Evolutionary conservation across 2,329 filamentous ascomycete genomes (phyloP).

Genomic region (Calonectria pseudoreteaudii): DNA sequence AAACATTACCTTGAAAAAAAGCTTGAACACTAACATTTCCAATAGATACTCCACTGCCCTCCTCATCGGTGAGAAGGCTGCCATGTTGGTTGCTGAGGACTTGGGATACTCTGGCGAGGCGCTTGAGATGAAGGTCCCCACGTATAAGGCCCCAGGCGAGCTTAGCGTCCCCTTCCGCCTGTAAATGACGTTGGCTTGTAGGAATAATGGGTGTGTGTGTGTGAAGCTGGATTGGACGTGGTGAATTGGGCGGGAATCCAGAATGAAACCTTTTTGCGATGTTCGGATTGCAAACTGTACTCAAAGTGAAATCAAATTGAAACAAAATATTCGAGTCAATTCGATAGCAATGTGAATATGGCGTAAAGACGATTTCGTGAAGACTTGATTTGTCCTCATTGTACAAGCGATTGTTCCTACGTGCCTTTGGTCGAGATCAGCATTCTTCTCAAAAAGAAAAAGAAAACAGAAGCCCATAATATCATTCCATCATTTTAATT

Average conservation of each 20-base stretch:
- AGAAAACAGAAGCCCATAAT: background rate
- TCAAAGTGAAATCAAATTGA: background rate
- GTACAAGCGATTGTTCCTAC: background rate
- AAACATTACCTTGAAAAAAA: background rate
- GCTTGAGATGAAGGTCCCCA: slow-evolving; percentile 81
- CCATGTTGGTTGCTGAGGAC: slow-evolving; percentile 77
- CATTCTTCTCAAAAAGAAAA: background rate
- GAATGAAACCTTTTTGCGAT: slow-evolving; percentile 3
- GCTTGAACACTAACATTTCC: slow-evolving; percentile 39
- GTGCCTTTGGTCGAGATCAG: background rate
- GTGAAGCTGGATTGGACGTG: background rate
- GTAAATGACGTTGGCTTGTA: slow-evolving; percentile 38
- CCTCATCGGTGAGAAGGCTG: slow-evolving; percentile 81
- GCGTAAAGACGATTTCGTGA: background rate
- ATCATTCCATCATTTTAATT: background rate
- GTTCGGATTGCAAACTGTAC: background rate
- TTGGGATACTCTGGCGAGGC: slow-evolving; percentile 78
- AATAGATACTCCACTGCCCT: slow-evolving; percentile 75
- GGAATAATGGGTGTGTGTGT: background rate
- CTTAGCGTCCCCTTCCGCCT: slow-evolving; percentile 53
- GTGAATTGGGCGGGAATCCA: background rate
- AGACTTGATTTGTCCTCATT: background rate
- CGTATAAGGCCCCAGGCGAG: slow-evolving; percentile 69
- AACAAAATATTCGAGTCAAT: slow-evolving; percentile 6
- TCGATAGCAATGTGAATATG: slow-evolving; percentile 19